Conservation (phyloP, 352 stramenopile species). For the Halophytophthora polymorphica region DNA sequence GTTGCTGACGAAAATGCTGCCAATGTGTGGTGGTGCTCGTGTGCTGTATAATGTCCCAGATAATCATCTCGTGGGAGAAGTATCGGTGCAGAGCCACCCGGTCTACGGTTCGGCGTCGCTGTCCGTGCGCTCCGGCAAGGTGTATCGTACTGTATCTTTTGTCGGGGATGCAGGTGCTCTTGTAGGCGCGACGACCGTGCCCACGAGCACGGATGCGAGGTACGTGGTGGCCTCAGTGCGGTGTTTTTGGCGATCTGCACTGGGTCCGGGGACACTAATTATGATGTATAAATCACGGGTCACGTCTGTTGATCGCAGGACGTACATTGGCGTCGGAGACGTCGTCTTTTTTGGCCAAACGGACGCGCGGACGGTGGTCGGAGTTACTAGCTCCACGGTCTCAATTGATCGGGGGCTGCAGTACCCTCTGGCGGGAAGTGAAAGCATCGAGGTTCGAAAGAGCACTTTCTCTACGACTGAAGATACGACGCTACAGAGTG, state of each 20-base stretch:
- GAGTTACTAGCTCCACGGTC: constrained; percentile 35
- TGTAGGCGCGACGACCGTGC: constrained; percentile 35
- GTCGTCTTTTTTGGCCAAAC: constrained; percentile 48
- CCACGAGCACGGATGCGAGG: constrained; percentile 40
- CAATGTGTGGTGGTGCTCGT: no score
- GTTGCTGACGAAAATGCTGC: not conserved
- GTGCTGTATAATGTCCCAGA: constrained; percentile 19
- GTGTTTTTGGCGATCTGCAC: not conserved
- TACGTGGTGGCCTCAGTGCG: constrained; percentile 8
- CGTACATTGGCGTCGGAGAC: constrained; percentile 46
- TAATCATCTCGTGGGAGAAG: constrained; percentile 57
- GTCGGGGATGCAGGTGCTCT: constrained; percentile 31
- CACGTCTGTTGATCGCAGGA: constrained; percentile 15
- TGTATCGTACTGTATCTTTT: constrained; percentile 36
- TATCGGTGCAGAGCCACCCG: constrained; percentile 51
- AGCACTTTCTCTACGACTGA: constrained; percentile 42
- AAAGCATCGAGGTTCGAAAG: constrained; percentile 49
- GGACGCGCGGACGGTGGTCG: constrained; percentile 47
- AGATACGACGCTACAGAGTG: constrained; percentile 37
- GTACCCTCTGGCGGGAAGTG: constrained; percentile 28
- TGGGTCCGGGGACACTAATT: no score
- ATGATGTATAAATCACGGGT: not conserved
- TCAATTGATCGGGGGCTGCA: constrained; percentile 52
- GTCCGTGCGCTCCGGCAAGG: constrained; percentile 45
- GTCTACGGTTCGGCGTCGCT: constrained; percentile 54